A percentile compares a stretch with the other conserved stretches of the same genome.
Conservation (phyloP, 495 filamentous ascomycete species). For the Hyaloscypha bicolor region DNA sequence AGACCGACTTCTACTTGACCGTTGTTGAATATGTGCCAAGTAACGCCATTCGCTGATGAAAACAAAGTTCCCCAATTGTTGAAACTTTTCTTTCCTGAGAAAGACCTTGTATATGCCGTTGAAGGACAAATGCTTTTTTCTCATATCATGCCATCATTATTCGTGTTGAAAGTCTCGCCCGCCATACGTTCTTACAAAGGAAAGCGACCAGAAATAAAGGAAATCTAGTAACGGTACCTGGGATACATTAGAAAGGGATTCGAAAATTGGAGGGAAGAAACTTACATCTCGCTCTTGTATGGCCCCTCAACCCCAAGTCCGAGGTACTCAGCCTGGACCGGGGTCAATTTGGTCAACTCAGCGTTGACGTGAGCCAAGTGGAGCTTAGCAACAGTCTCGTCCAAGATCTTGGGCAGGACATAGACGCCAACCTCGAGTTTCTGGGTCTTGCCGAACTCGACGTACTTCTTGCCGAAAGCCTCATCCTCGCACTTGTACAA, state of each 20-base stretch:
- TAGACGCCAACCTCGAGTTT: constrained; percentile 93
- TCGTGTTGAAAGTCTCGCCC: constrained; percentile 58
- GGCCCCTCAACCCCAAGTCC: constrained; percentile 81
- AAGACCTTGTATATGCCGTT: constrained; percentile 50
- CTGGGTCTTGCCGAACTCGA: constrained; percentile 87
- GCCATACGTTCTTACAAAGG: constrained; percentile 21
- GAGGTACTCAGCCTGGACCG: constrained; percentile 92
- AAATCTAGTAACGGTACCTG: constrained; percentile 50
- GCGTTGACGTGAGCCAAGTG: constrained; percentile 94
- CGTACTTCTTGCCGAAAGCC: constrained; percentile 88
- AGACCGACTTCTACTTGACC: constrained; percentile 39
- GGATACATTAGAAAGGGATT: constrained; percentile 19
- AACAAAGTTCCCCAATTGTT: constrained; percentile 36
- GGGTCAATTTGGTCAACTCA: constrained; percentile 82
- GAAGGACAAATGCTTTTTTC: constrained; percentile 59
- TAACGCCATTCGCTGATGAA: constrained; percentile 38
- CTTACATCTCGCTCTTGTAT: constrained; percentile 81
- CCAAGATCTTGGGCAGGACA: constrained; percentile 96
- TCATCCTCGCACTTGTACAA: constrained; percentile 91
- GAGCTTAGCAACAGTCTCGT: constrained; percentile 94
- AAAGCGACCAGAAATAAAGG: constrained; percentile 15
- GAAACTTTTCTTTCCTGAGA: constrained; percentile 33
- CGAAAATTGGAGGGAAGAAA: constrained; percentile 45
- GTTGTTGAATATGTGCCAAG: constrained; percentile 39
- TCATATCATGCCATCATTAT: constrained; percentile 62